phyloP scores from a whole-genome alignment of 345 rosid genomes.

The Eutrema japonicum region DNA sequence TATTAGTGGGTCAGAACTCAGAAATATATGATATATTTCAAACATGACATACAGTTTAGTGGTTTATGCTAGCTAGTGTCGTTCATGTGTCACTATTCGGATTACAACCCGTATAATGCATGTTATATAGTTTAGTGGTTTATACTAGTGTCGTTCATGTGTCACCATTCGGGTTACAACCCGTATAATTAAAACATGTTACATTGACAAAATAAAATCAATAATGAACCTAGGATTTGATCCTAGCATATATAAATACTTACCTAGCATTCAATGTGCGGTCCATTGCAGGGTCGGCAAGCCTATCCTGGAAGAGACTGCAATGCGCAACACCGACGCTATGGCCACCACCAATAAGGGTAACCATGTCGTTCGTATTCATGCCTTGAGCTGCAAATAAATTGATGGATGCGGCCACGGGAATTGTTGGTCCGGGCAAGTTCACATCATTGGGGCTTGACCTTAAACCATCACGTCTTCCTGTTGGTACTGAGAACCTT shows the following conservation, averaged over 20 bases:
- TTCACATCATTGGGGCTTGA: conserved; percentile 53
- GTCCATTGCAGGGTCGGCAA: conserved; percentile 64
- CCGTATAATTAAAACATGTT: not conserved
- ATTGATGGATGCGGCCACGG: conserved; percentile 49
- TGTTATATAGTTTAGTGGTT: not conserved
- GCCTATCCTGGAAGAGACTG: conserved; percentile 58
- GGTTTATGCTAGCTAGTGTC: not conserved
- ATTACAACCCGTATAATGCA: not conserved
- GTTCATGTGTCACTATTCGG: too few species aligned
- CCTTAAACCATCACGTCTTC: conserved; percentile 64
- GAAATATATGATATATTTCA: not conserved
- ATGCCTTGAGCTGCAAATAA: conserved; percentile 54
- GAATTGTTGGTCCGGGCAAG: conserved; percentile 65
- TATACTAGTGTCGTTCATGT: not conserved
- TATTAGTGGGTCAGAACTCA: not conserved
- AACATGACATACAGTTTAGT: not conserved
- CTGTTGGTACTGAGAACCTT: conserved; percentile 54
- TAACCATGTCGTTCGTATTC: conserved; percentile 60
- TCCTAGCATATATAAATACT: not conserved
- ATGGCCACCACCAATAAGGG: conserved; percentile 72
- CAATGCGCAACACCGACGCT: conserved; percentile 77
- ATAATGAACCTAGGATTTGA: not conserved
- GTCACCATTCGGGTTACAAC: too few species aligned
- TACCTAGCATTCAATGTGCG: conserved; percentile 43
- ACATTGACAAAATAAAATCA: not conserved